Evolutionary conservation across 257 asterid species (phyloP), one percentile per base, ranked within the genome.

Genomic region (Capsicum baccatum): DNA sequence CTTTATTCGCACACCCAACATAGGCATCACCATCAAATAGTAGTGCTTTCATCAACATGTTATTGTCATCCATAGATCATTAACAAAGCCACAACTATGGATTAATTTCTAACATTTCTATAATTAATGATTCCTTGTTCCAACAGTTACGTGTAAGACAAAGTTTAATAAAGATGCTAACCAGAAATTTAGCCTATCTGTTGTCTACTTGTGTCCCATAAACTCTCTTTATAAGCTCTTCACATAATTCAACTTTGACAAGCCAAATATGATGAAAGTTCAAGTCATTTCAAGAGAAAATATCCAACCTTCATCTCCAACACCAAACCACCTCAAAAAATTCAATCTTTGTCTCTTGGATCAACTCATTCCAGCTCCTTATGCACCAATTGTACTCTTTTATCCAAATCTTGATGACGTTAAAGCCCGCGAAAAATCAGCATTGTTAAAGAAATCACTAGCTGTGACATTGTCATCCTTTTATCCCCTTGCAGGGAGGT

Each of bases 311-410:
- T 91, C 92, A 79, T 88, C 86, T 83, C 93, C 95, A 50, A 94
- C 95, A 44, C 94, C 98, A 88, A 48, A 58, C 44, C 91, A 94
- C 90, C 92, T 89, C 62, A 93, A 50, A 87, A 86, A 39, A 85
- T 91, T 86, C 83, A 91, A 88, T 16, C 89, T 92, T 3, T 91
- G 88, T 86, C 81, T 87, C 47, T 70, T 94, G 68, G 98, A 94
- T 83, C 97, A 93, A 62, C 89, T 94, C 2, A 93, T 94, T 84
- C 95, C 97, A 9, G 93, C 97, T 47, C 89, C 97, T 2, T 93
- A 91, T 86, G 95, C 96, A 21, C 97, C 98, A 13, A 87, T 94
- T 17, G 80, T 92, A 84, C 80, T 94, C 52, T 94, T 84, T 64
- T 94, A 88, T 44, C 92, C 89, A 8, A 93, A 89, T 84, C 58